Evolutionary conservation across 768 basidiomycete species (phyloP).

Genomic region (Leucocoprinus sp.): DNA sequence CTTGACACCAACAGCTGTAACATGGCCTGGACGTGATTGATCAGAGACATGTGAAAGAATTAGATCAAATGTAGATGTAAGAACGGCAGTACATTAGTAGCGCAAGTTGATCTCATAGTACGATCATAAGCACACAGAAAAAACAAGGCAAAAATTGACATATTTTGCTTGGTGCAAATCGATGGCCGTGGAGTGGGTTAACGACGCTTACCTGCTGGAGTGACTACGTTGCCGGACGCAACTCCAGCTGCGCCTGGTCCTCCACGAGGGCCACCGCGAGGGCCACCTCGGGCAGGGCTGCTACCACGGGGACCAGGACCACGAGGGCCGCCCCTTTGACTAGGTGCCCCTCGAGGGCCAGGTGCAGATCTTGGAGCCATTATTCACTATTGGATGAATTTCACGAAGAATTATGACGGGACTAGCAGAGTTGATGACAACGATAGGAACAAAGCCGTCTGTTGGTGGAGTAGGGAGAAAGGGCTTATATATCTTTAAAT

Average conservation of each 20-base stretch:
- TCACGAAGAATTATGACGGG: not conserved
- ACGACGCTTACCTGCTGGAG: conserved; percentile 23
- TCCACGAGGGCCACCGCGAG: conserved; percentile 17
- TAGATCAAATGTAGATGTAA: not conserved
- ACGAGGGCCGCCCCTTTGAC: conserved; percentile 6
- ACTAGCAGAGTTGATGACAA: conserved; percentile 3
- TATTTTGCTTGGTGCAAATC: conserved; percentile 33
- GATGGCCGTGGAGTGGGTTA: conserved; percentile 14
- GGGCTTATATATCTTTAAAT: not conserved
- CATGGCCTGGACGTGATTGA: conserved; percentile 17
- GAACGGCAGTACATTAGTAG: not conserved
- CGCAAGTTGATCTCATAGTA: conserved; percentile 39
- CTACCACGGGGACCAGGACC: conserved; percentile 5
- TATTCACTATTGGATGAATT: not conserved
- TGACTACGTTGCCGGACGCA: conserved; percentile 20
- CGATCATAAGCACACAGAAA: conserved; percentile 29
- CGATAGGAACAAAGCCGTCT: conserved; percentile 6
- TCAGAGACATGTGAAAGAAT: not conserved
- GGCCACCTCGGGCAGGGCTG: conserved; percentile 15
- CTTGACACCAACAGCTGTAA: conserved; percentile 25
- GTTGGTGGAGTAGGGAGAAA: not conserved
- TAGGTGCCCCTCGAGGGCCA: conserved; percentile 4
- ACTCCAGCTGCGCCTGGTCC: conserved; percentile 17
- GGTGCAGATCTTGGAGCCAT: conserved; percentile 7
- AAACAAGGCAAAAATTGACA: not conserved